Base-by-base conservation (phyloP, 2,329 filamentous ascomycete genomes). In the Cladosporium sp. region DNA sequence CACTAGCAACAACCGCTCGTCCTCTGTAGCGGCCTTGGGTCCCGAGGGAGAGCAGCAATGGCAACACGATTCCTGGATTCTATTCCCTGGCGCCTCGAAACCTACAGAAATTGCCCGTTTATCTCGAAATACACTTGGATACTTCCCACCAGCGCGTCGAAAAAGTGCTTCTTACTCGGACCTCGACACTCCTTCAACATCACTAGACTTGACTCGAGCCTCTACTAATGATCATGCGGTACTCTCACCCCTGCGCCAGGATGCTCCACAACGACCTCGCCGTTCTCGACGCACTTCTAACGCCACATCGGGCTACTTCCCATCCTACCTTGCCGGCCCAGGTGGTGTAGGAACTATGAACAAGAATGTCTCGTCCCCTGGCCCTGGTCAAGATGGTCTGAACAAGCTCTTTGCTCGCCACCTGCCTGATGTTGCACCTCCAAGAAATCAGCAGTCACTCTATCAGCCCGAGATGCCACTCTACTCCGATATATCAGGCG, bases 31-130 rank as follows among this genome's bases (percentile, higher is more conserved):
- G 15, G 67, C 61, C 4, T 71, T 72, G 15, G 74, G 73, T 51
- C 73, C 76, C 36, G 83, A 87, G n/a, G 76, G 81, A 30, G 88
- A 89, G 51, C 81, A 76, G 49, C 84, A 85, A 4, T 96, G 91
- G 90, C 88, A 84, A 60, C 92, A 97, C 74, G 90, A 96, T 60
- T 87, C 90, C 47, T 97, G 92, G 91, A 90, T 96, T 1, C 79
- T 88, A 30, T 82, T 97, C 25, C 89, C 93, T 62, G 88, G 86
- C 20, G 82, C 83, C 63, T 77, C 79, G 15, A 81, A 86, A 22
- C 87, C 90, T 0, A 86, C 94, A 22, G 90, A 97, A 72, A 94
- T 99, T 64, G 91, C 87, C 15, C 86, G 94, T 30, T 85, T 97
- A 59, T 86, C 91, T 20, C 86, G 90, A 59, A 86, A 87, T 74